phyloP scores from a whole-genome alignment of 2,329 filamentous ascomycete species.

The Diaporthe sp. region DNA sequence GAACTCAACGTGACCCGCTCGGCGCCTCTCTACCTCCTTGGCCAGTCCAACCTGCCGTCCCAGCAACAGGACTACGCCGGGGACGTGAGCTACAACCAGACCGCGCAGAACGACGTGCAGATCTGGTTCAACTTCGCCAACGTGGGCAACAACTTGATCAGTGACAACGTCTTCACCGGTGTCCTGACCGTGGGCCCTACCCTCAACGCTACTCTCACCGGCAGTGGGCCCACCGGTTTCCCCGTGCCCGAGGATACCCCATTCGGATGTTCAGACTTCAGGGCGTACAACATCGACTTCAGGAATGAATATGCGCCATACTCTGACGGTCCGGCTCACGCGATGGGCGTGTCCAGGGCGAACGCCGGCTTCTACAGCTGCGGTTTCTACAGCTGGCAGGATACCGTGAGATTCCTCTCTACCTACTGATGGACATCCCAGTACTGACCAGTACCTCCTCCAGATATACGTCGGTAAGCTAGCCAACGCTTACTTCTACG shows the following conservation, averaged over 20 bases:
- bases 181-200: constrained; percentile 74
- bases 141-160: constrained; percentile 52
- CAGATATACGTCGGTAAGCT: constrained; percentile 75
- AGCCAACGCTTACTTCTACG: constrained; percentile 74
- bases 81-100: constrained; percentile 57
- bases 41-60: constrained; percentile 61
- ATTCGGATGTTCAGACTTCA: constrained; percentile 73
- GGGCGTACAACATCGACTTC: constrained; percentile 77
- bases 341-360: constrained; percentile 71
- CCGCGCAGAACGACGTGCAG: constrained; percentile 61
- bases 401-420: constrained; percentile 61
- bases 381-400: constrained; percentile 76
- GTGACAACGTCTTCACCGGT: constrained; percentile 73
- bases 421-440: not conserved
- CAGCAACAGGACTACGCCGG: constrained; percentile 49
- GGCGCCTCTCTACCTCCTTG: constrained; percentile 72
- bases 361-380: constrained; percentile 77
- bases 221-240: constrained; percentile 72
- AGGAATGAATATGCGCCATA: constrained; percentile 68
- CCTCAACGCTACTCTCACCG: constrained; percentile 72
- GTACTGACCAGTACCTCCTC: not conserved
- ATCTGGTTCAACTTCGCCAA: constrained; percentile 71
- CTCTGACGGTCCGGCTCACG: constrained; percentile 68
- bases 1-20: constrained; percentile 73
- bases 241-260: constrained; percentile 71